Evolutionary conservation across 345 rosid genomes (phyloP), one percentile per base, ranked within the genome.

Genomic region (Cardamine chenopodiifolia): DNA sequence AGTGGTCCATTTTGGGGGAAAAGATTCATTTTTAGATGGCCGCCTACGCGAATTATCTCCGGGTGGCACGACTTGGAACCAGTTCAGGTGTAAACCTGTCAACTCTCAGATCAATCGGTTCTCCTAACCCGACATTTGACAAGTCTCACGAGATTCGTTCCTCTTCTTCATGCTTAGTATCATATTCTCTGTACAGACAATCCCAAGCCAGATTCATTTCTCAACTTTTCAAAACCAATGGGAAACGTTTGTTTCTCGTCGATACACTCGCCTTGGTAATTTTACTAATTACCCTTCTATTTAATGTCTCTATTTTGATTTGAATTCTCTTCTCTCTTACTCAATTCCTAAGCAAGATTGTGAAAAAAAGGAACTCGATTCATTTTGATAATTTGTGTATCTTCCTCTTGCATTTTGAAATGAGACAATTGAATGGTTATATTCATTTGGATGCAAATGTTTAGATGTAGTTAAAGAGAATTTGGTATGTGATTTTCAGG

Each of bases 251-350:
- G 70, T 88, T 89, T 80, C 93, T 92, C 39, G 93, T 95, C 26
- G 97, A 95, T 68, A 92, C 99, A 2, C 84, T 90, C 68, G 97
- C 93, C 11, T 78, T 95, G 82, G 97, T 92, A 88, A 78, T 31
- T 34, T 31, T 34, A 57, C 39, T 92, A 88, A 78, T 29, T 40
- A 45, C 40, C 39, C 49, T n/a, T 35, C 1, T 48, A 3, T 37
- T 53, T 4, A 39, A 39, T 39, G 2, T 13, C 44, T 39, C 1
- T 32, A 3, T 25, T 39, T 7, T 58, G 62, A 19, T 52, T 57
- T 67, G 22, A 22, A 50, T 68, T 39, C n/a, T 50, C 29, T 29
- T 6, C 5, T 29, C 31, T 56, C 63, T 35, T 37, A 2, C 23
- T 39, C 34, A 37, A 12, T 50, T 62, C 23, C 20, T 65, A 1